Evolutionary conservation across 2,329 filamentous ascomycete species (phyloP), one percentile per base, ranked within the genome.

Genomic region (Pestalotiopsis sp.): DNA sequence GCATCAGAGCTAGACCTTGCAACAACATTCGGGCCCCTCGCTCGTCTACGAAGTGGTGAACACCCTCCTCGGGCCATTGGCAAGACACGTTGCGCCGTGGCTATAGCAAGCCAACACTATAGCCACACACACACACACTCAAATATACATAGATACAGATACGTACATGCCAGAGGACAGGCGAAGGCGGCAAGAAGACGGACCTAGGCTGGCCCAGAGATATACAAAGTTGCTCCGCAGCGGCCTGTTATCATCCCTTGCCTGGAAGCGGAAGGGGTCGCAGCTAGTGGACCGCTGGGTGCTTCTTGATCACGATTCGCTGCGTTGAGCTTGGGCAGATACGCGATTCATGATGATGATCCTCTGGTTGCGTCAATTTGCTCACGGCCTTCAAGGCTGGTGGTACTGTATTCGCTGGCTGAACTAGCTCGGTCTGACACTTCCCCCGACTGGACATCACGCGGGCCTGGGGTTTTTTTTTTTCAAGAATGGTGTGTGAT

Each of bases 221-320:
- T 64, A n/a, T n/a, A 23, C n/a, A 25, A 49, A 64, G 39, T n/a
- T 64, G 61, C 61, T 64, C 39, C 61, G 41, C 38, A 62, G 36
- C 59, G 31, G 57, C 57, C 57, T 59, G 57, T 27, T 36, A 62
- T 38, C 59, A 39, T 36, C n/a, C 59, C 59, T 36, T 39, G 31
- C 31, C 31, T 36, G 31, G 36, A 62, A 39, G 59, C 27, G 45
- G 31, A 38, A 39, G 59, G 17, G 59, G 31, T 62, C 59, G 59
- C 23, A 36, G 27, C 57, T 27, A 59, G 27, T 27, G 27, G 25
- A 36, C 57, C 27, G 23, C 31, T 9, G 31, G 31, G 25, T 11
- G 57, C 11, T 23, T 6, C 20, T 58, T 4, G 23, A n/a, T 52
- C 45, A 52, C 45, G 14, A 59, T 36, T 59, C 57, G 57, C 57